Base-by-base conservation (phyloP, 1,139 yeast species). In the Scheffersomyces illinoinensis region DNA sequence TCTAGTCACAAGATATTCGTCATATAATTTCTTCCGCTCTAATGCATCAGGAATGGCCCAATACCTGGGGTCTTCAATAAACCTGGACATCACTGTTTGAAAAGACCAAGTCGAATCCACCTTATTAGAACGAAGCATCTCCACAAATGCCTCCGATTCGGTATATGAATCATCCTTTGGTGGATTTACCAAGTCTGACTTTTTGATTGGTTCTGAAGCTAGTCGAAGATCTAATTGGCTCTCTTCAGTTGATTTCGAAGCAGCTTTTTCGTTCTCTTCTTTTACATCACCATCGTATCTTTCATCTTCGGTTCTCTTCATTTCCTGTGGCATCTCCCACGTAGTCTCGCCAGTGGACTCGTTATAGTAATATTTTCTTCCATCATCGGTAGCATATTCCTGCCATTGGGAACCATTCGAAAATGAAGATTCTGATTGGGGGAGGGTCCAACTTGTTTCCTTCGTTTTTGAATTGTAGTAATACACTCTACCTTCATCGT, bases 391-490 rank as follows among this genome's bases (percentile, higher is more conserved):
- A 1, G 77, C 74, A 56, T 81, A 87, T 61, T 81, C 85, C 56
- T 80, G 81, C 97, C 97, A 93, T n/a, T 77, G 74, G 33, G 79
- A 69, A 49, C 69, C 64, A 14, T 68, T 70, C 48, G 83, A 67
- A 12, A 76, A 76, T 50, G 67, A 62, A 14, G 54, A 50, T 57
- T 81, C 82, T 56, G 76, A 87, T 39, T 77, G 85, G 0, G 98
- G 98, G 62, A 87, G 85, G 8, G 89, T 91, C 97, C 98, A 93
- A 54, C 88, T 85, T 0, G 97, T 88, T 66, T 87, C 87, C 57
- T 86, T 84, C 0, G 96, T 89, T 49, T 70, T 79, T 0, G 84
- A 61, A 64, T 93, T 87, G 71, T 86, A 91, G 72, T 89, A 93
- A 74, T 93, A 93, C 0, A 78, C 77, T 51, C 89, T 80, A 0